Evolutionary conservation across 1,284 basidiomycete genomes (phyloP), one percentile per base, ranked within the genome.

Genomic region (Apiotrichum akiyoshidainum): DNA sequence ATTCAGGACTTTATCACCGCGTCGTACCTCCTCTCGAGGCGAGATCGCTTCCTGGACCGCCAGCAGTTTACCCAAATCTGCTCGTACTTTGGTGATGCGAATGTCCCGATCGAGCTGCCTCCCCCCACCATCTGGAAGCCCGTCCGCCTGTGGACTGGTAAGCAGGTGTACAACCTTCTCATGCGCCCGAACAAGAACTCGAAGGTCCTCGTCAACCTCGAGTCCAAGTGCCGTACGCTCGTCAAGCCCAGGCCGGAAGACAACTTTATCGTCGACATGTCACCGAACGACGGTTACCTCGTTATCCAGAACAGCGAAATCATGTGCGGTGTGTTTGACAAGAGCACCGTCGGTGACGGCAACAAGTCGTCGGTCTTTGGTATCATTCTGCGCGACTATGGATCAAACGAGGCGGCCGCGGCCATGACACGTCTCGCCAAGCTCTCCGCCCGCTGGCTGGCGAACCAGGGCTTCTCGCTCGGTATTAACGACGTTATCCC

Each of bases 321-420:
- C 72, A 98, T 99, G 92, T 98, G 95, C 71, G 96, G 96, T 52
- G 90, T 95, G 11, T 96, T 99, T 85, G 96, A 99, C 81, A 99
- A 99, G 81, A 91, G 91, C 21, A 98, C 93, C 0, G 90, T 99
- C 7, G 96, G 96, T 58, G 91, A 92, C 70, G 96, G 96, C 56
- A 99, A 99, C 84, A 99, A 99, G 83, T 98, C 97, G 76, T 97
- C 92, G 2, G 92, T 99, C 40, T 99, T 99, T 70, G 95, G 95
- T 64, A 92, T 98, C 52, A 97, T 99, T 68, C 85, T 98, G 79
- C 85, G 96, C 60, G 96, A 99, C 78, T 99, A 96, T 76, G 96
- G 96, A 10, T 85, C 92, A 2, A 87, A 97, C 71, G 93, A 93
- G 73, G 95, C 96, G 0, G 92, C 94, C 0, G 83, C 85, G 33